Evolutionary conservation across 2,329 filamentous ascomycete species (phyloP).

Genomic region (Zarea fungicola): DNA sequence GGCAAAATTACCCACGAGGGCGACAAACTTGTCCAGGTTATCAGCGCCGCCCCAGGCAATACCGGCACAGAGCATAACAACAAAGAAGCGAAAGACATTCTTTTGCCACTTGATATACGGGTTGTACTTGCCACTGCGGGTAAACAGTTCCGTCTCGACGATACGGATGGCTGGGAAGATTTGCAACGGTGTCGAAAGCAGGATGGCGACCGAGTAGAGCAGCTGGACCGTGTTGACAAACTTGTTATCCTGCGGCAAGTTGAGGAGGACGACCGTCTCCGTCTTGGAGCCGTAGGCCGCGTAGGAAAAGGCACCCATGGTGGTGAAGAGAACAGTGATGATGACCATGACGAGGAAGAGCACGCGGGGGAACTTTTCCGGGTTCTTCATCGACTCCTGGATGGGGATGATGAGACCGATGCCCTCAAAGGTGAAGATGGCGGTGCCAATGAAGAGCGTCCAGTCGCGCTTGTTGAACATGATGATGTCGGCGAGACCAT

Average conservation of each 20-base stretch:
- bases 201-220: conserved; percentile 94
- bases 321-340: conserved; percentile 85
- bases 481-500: conserved; percentile 79
- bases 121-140: conserved; percentile 92
- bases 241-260: conserved; percentile 91
- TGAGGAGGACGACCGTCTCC: conserved; percentile 93
- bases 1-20: conserved; percentile 92
- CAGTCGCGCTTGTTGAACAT: conserved; percentile 88
- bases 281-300: conserved; percentile 93
- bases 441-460: conserved; percentile 97
- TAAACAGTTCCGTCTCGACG: conserved; percentile 90
- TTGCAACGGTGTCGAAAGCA: conserved; percentile 90
- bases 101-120: conserved; percentile 99
- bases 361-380: conserved; percentile 83
- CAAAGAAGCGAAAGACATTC: conserved; percentile 91
- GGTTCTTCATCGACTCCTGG: conserved; percentile 92
- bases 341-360: conserved; percentile 90
- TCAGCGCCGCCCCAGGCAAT: conserved; percentile 91
- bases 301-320: conserved; percentile 89
- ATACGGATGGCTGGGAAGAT: conserved; percentile 98
- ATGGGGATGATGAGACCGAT: conserved; percentile 97
- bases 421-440: conserved; percentile 98
- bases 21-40: conserved; percentile 95
- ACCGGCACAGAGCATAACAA: conserved; percentile 78
- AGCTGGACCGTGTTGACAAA: conserved; percentile 95